Evolutionary conservation across 768 basidiomycete genomes (phyloP), one percentile per base, ranked within the genome.

Genomic region (Cystoderma amianthinum): DNA sequence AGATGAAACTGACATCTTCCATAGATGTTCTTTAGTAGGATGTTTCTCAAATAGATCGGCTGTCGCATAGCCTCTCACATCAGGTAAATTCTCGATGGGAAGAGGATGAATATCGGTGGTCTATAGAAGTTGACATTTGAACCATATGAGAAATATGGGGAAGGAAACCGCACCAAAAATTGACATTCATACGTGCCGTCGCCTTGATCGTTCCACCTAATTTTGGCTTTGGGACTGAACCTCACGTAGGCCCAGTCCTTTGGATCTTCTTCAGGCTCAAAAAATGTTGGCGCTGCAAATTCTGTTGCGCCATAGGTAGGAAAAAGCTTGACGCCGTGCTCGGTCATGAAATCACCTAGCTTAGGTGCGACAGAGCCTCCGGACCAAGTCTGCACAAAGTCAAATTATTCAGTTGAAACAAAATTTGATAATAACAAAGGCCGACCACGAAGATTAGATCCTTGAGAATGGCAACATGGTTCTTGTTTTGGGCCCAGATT

Each of bases 121-220:
- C 65, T 65, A 16, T 7, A 17, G 10, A 18, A 32, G 30, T 21
- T 7, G 25, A 7, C 39, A 17, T 4, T 5, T 5, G 3, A 30
- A 3, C 36, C 34, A 9, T 30, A 30, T 15, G 28, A 30, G 51
- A 47, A 9, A 20, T 17, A 15, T 11, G 0, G 18, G 22, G 4
- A 18, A 35, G 15, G 10, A 32, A 19, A 24, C 41, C 56, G 7
- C 36, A 71, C 69, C 51, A 68, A 39, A 10, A 67, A 42, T 19
- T 68, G 65, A 18, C 56, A 61, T 36, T 69, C 68, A 22, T 50
- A 67, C 0, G 58, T 66, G 2, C 54, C 62, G 17, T 68, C 65
- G 0, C 48, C 62, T 32, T 64, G 64, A 0, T 57, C 42, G 0
- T 48, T 50, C 66, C 68, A 68, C 13, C 62, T 43, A 2, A 62